These are phyloP conservation scores for Diophrys sp. DNA, from an alignment of 73 alveolate genomes.

Conservation along the genomic window DNA sequence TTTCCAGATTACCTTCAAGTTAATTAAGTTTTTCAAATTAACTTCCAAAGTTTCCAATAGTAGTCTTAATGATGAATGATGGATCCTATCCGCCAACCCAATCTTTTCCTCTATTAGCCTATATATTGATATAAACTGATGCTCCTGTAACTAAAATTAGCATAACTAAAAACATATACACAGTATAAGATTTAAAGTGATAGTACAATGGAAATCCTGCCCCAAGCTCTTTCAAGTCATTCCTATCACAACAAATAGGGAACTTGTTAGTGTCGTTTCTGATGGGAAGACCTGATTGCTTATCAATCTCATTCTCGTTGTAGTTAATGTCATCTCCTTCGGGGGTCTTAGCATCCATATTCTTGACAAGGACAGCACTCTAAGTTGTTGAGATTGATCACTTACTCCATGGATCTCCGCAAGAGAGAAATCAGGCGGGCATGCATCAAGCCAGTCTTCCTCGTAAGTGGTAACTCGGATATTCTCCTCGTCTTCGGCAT, in stretches of 20 bases:
- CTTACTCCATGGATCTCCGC: slow-evolving; percentile 37
- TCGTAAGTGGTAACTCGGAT: background rate
- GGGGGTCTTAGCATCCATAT: background rate
- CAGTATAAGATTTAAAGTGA: slow-evolving; percentile 9
- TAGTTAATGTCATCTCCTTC: background rate
- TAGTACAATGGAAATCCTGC: slow-evolving; percentile 39
- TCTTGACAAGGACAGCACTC: background rate
- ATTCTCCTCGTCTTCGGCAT: background rate
- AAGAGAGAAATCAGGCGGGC: slow-evolving; percentile 31
- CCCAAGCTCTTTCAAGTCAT: slow-evolving; percentile 18
- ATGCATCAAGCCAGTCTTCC: slow-evolving; percentile 8
- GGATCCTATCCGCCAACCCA: slow-evolving; percentile 15
- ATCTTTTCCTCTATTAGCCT: slow-evolving; percentile 9
- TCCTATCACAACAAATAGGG: background rate
- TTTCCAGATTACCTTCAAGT: slow-evolving; percentile 1
- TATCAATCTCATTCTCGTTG: background rate
- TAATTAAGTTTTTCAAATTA: background rate
- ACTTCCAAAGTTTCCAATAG: slow-evolving; percentile 23
- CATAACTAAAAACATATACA: background rate
- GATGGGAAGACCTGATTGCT: background rate
- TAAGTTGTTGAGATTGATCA: background rate
- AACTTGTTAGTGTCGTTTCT: background rate
- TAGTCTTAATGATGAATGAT: slow-evolving; percentile 2
- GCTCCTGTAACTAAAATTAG: slow-evolving; percentile 2
- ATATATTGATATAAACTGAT: background rate